Percentiles rank a stretch among this genome's conserved stretches.
Conservation (phyloP, 139 green algal genomes). For the Volvox reticuliferus region DNA sequence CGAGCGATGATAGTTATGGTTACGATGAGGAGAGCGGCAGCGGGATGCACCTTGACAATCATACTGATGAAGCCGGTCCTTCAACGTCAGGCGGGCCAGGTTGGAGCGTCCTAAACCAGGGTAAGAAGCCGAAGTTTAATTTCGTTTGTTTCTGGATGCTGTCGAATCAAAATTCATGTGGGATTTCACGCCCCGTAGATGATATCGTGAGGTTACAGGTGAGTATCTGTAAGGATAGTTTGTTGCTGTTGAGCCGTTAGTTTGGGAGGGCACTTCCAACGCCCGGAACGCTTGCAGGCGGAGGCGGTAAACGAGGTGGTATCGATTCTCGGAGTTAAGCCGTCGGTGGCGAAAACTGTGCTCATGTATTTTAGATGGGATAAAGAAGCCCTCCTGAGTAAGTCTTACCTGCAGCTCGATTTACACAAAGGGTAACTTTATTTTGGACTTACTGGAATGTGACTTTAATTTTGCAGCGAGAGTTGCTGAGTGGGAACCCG, state of each 20-base stretch:
- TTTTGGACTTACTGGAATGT: not conserved
- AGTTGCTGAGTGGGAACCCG: slow-evolving; percentile 33
- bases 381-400: slow-evolving; percentile 72
- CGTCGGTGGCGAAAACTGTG: slow-evolving; percentile 70
- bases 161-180: not conserved
- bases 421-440: not conserved
- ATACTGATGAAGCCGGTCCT: slow-evolving; percentile 3
- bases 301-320: slow-evolving; percentile 71
- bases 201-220: slow-evolving; percentile 57
- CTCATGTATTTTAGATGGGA: slow-evolving; percentile 85
- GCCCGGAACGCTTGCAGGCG: slow-evolving; percentile 54
- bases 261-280: not conserved
- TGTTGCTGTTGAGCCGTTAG: not conserved
- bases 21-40: slow-evolving; percentile 27
- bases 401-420: not conserved
- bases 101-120: slow-evolving; percentile 38
- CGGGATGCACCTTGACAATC: slow-evolving; percentile 17
- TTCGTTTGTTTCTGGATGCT: not conserved
- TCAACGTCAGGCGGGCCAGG: slow-evolving; percentile 15
- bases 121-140: not conserved
- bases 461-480: not conserved
- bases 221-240: not conserved
- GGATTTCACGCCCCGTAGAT: not conserved
- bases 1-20: not conserved
- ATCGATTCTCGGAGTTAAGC: slow-evolving; percentile 73